phyloP scores from a whole-genome alignment of 495 filamentous ascomycete species.

The Paragyromitra xinjiangensis region DNA sequence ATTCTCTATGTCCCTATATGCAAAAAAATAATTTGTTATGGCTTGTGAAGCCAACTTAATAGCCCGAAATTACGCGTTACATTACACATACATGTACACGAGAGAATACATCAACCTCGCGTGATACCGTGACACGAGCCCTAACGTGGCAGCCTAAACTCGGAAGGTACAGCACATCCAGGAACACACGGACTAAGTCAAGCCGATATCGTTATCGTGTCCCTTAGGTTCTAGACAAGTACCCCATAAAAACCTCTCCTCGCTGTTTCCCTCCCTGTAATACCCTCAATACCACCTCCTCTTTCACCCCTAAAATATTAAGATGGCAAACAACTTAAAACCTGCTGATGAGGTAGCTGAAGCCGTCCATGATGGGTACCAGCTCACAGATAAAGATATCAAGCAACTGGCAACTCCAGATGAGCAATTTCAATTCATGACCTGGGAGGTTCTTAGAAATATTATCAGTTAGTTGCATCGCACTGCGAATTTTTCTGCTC shows the following conservation, averaged over 20 bases:
- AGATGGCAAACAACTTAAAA: constrained; percentile 21
- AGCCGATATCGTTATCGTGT: constrained; percentile 18
- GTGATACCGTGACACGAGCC: background rate
- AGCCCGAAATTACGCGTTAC: background rate
- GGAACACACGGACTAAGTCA: no score
- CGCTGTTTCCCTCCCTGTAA: background rate
- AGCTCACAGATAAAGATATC: constrained; percentile 71
- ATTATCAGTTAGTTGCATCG: constrained; percentile 68
- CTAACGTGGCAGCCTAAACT: background rate
- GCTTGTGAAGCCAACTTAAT: no score
- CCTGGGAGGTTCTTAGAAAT: constrained; percentile 72
- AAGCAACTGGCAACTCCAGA: constrained; percentile 73
- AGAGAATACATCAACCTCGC: background rate
- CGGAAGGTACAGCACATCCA: no score
- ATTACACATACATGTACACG: background rate
- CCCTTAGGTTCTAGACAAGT: background rate
- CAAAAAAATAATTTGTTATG: no score
- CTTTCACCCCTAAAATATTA: background rate
- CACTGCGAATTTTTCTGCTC: background rate
- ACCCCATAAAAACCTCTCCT: background rate
- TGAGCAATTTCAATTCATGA: constrained; percentile 72
- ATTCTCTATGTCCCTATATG: no score
- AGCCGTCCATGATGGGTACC: constrained; percentile 51
- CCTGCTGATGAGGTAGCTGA: constrained; percentile 29
- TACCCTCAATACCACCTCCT: background rate